These are phyloP conservation scores for Fraxinus platypoda DNA, from an alignment of 305 asterid species.

Conservation along the genomic window DNA sequence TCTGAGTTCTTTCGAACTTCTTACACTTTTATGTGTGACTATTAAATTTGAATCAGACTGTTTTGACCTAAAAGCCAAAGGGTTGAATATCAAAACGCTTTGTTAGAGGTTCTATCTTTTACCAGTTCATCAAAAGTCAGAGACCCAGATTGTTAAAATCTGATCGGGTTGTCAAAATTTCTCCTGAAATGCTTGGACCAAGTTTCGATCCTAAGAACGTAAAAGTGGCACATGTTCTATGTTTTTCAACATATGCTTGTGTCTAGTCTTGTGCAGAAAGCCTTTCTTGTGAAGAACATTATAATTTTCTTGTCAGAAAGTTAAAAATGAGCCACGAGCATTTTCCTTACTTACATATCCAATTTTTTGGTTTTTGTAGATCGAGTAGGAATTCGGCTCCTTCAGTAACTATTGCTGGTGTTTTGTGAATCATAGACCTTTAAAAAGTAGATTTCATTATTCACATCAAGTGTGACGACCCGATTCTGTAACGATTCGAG, in stretches of 20 bases:
- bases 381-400: constrained; percentile 67
- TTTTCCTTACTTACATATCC: background rate
- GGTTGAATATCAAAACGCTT: background rate
- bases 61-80: background rate
- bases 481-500: too few species aligned
- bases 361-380: constrained; percentile 32
- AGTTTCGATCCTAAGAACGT: background rate
- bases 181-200: background rate
- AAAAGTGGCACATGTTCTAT: background rate
- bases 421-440: constrained; percentile 54
- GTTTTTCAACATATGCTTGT: background rate
- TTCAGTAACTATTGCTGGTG: constrained; percentile 72
- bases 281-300: background rate
- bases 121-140: background rate
- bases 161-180: background rate
- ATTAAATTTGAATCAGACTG: background rate
- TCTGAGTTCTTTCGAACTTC: background rate
- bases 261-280: background rate
- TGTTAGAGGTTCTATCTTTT: background rate
- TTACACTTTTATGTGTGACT: background rate
- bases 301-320: background rate
- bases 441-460: constrained; percentile 42
- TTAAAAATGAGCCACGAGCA: background rate
- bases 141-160: background rate
- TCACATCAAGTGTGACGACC: constrained; percentile 36